These are phyloP conservation scores for Glycine latifolia DNA, from an alignment of 306 rosid species.

Conservation along the genomic window DNA sequence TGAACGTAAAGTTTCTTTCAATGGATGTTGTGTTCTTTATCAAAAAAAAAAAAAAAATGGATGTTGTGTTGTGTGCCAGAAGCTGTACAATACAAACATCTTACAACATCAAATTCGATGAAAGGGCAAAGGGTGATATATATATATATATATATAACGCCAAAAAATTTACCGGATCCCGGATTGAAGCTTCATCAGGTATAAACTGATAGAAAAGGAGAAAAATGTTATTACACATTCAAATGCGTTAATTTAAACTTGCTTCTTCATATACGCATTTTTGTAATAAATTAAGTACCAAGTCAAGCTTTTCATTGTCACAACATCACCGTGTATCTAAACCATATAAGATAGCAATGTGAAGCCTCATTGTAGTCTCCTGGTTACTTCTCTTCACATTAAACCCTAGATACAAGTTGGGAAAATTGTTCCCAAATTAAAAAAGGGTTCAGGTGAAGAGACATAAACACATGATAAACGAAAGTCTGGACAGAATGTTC, in stretches of 20 bases:
- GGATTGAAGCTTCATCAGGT: slow-evolving; percentile 38
- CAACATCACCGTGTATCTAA: slow-evolving; percentile 61
- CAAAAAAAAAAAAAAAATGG: too few relatives aligned
- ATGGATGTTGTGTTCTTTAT: not conserved
- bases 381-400: slow-evolving; percentile 55
- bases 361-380: slow-evolving; percentile 67
- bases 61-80: not conserved
- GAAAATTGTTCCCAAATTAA: slow-evolving; percentile 59
- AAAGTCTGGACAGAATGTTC: slow-evolving; percentile 55
- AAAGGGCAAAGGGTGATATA: not conserved
- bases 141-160: not conserved
- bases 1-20: not conserved
- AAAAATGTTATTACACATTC: slow-evolving; percentile 52
- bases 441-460: slow-evolving; percentile 59
- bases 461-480: slow-evolving; percentile 51
- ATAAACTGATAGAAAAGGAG: slow-evolving; percentile 24
- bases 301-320: slow-evolving; percentile 66
- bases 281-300: slow-evolving; percentile 65
- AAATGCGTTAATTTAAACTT: slow-evolving; percentile 47
- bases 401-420: slow-evolving; percentile 60
- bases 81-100: slow-evolving; percentile 18
- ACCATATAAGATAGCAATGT: slow-evolving; percentile 56
- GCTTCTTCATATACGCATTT: slow-evolving; percentile 52
- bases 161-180: slow-evolving; percentile 21
- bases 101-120: slow-evolving; percentile 30